Percentiles rank a stretch among this genome's conserved stretches.
Evolutionary conservation across 805 yeast species (phyloP).

Genomic region (Sugiyamaella boreocaroliniensis): DNA sequence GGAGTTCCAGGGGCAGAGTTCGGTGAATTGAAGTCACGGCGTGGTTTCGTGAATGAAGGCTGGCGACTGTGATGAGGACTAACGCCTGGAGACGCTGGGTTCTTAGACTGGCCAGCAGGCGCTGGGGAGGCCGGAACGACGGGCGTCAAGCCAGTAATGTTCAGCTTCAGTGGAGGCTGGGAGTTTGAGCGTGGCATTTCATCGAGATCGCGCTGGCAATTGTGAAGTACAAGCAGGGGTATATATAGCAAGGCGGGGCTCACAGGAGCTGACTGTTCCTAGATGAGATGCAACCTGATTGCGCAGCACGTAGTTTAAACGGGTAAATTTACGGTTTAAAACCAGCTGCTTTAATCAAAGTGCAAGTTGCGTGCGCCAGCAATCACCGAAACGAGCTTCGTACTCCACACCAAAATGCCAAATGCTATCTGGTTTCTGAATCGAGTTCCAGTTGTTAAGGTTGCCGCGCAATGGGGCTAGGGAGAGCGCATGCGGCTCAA

Average conservation of each 20-base stretch:
- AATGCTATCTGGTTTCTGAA: neutral
- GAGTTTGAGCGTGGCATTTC: neutral
- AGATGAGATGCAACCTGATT: too few species aligned
- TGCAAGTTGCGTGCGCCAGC: too few species aligned
- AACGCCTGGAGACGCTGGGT: neutral
- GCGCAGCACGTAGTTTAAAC: too few species aligned
- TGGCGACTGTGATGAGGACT: neutral
- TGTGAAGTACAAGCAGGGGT: too few species aligned
- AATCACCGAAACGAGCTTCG: too few species aligned
- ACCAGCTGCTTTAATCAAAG: too few species aligned
- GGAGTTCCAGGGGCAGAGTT: neutral
- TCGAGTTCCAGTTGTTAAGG: neutral
- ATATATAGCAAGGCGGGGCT: too few species aligned
- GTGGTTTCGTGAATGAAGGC: neutral
- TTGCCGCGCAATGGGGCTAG: neutral
- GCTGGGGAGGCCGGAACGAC: neutral
- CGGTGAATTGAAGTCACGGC: neutral
- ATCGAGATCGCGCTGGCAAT: neutral
- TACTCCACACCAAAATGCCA: neutral
- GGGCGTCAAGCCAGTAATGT: neutral
- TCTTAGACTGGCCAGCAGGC: neutral
- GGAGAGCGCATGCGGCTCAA: neutral
- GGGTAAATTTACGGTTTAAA: too few species aligned
- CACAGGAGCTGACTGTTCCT: too few species aligned
- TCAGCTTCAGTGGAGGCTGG: neutral